phyloP scores from a whole-genome alignment of 176 grass and related monocot genomes.

The Avena eriantha region DNA sequence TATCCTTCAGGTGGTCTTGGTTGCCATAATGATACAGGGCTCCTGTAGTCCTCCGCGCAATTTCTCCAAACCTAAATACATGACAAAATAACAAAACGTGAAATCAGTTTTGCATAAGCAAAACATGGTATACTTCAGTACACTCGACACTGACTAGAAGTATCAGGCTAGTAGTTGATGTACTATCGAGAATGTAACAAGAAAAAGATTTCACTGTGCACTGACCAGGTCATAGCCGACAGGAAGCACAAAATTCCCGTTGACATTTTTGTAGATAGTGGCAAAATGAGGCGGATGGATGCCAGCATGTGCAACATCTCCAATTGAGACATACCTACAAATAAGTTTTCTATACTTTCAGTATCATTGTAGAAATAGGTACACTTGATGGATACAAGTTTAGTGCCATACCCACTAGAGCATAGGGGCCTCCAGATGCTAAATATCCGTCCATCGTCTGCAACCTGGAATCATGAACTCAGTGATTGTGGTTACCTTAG shows the following conservation, averaged over 20 bases:
- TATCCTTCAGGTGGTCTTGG: conserved; percentile 87
- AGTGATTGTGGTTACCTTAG: conserved; percentile 18
- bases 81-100: conserved; percentile 9
- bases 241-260: conserved; percentile 78
- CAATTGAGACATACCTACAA: conserved; percentile 85
- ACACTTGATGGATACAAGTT: conserved; percentile 24
- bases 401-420: conserved; percentile 73
- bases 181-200: conserved; percentile 10
- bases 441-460: conserved; percentile 71
- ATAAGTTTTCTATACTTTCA: conserved; percentile 33
- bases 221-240: conserved; percentile 94
- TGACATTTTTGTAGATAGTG: conserved; percentile 71
- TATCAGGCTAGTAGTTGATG: conserved; percentile 1
- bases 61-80: conserved; percentile 88
- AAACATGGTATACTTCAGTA: conserved; percentile 6
- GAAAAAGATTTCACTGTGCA: conserved; percentile 25
- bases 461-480: conserved; percentile 62
- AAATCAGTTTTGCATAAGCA: conserved; percentile 24
- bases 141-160: conserved; percentile 27
- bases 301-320: conserved; percentile 86
- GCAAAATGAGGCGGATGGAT: conserved; percentile 69
- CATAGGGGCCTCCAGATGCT: conserved; percentile 88
- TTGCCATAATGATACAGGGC: conserved; percentile 80
- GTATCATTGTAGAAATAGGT: conserved; percentile 29
- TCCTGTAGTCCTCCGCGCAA: conserved; percentile 74